phyloP scores from a whole-genome alignment of 257 asterid genomes.

The Nyctanthes arbortristis region DNA sequence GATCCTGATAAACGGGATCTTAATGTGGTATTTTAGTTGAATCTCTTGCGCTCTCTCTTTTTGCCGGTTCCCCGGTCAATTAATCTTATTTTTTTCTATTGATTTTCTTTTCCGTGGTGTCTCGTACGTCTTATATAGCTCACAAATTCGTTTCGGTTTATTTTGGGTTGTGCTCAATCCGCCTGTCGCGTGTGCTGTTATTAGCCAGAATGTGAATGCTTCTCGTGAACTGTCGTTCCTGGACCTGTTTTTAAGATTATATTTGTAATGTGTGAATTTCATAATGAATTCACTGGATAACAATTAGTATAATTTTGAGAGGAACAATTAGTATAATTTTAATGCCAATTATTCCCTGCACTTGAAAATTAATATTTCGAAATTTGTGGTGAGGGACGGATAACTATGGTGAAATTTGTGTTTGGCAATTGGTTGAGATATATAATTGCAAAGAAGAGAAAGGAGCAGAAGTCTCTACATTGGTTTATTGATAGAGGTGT shows the following conservation, averaged over 20 bases:
- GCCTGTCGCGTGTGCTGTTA: not conserved
- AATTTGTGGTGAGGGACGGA: not conserved
- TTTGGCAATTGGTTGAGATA: not conserved
- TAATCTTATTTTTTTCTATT: too few relatives aligned
- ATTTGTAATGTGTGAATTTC: not conserved
- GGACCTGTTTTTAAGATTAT: not conserved
- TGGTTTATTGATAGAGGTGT: not conserved
- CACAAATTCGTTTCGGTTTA: not conserved
- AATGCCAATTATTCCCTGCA: too few relatives aligned
- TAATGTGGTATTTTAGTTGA: conserved; percentile 52
- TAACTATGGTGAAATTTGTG: not conserved
- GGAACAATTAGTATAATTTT: too few relatives aligned
- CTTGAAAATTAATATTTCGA: too few relatives aligned
- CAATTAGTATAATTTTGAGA: too few relatives aligned
- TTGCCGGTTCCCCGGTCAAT: too few relatives aligned
- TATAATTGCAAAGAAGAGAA: not conserved
- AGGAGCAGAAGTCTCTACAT: not conserved
- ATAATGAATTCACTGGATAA: not conserved
- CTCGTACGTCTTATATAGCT: not conserved
- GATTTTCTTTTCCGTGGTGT: not conserved
- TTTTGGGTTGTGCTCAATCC: not conserved
- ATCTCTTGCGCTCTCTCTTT: not conserved
- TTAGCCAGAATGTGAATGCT: not conserved
- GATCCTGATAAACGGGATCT: conserved; percentile 75
- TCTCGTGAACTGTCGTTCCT: not conserved